phyloP scores from a whole-genome alignment of 805 yeast species.

The Metschnikowia kofuensis region DNA sequence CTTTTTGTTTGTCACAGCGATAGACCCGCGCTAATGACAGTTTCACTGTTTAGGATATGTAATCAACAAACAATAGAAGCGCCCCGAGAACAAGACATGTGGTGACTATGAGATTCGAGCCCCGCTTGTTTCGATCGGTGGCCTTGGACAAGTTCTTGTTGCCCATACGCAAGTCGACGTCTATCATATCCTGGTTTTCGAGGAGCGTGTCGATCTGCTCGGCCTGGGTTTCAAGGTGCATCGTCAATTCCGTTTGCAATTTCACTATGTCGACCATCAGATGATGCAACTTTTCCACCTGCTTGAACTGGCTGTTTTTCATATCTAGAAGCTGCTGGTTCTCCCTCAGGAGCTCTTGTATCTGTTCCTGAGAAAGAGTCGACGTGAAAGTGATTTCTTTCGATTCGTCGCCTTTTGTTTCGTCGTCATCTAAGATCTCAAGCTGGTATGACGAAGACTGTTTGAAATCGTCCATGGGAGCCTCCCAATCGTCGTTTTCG shows the following conservation, averaged over 20 bases:
- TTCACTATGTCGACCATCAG: constrained; percentile 72
- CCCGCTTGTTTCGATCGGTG: constrained; percentile 55
- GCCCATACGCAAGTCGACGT: constrained; percentile 64
- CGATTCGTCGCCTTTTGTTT: neutral
- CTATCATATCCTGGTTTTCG: constrained; percentile 66
- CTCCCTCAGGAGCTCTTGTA: constrained; percentile 56
- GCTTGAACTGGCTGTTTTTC: constrained; percentile 58
- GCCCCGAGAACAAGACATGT: constrained; percentile 55
- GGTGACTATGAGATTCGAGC: constrained; percentile 56
- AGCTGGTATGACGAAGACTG: constrained; percentile 11
- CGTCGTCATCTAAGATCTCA: constrained; percentile 9
- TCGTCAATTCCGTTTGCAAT: constrained; percentile 68
- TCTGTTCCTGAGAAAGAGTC: constrained; percentile 43
- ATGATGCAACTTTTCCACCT: constrained; percentile 57
- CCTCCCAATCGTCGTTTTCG: constrained; percentile 25
- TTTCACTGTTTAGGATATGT: constrained; percentile 19
- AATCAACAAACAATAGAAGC: constrained; percentile 54
- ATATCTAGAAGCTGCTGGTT: constrained; percentile 52
- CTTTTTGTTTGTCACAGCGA: too few relatives aligned
- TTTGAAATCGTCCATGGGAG: constrained; percentile 9
- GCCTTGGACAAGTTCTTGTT: constrained; percentile 70
- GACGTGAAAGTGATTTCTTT: constrained; percentile 19
- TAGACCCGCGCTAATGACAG: too few relatives aligned
- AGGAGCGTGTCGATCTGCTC: constrained; percentile 61
- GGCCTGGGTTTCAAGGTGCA: constrained; percentile 71